Evolutionary conservation across 139 green algal species (phyloP).

Genomic region (Eudorina sp.): DNA sequence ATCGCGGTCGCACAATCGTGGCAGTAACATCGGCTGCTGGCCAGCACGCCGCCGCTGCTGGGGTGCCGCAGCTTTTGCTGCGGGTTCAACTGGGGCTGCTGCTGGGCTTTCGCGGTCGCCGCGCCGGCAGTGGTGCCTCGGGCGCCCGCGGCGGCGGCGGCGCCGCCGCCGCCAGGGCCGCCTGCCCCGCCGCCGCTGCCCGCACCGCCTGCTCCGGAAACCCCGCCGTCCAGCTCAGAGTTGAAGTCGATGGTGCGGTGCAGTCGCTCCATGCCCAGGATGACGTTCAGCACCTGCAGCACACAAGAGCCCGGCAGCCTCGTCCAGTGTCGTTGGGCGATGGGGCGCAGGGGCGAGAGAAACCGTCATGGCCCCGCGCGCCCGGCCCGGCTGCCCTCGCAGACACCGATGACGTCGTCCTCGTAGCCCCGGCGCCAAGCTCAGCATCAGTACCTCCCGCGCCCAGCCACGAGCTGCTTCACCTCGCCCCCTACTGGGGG

Average conservation of each 20-base stretch:
- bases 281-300: constrained; percentile 83
- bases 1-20: constrained; percentile 10
- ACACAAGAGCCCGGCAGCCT: too few species aligned
- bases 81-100: background rate
- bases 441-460: too few species aligned
- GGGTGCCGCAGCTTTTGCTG: background rate
- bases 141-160: background rate
- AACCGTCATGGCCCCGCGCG: too few species aligned
- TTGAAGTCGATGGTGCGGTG: constrained; percentile 70
- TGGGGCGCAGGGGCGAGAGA: background rate
- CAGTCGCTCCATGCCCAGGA: constrained; percentile 87
- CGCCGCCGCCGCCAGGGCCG: background rate
- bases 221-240: constrained; percentile 28
- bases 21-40: constrained; percentile 35
- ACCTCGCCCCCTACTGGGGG: too few species aligned
- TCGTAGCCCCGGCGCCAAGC: too few species aligned
- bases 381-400: too few species aligned
- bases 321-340: too few species aligned
- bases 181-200: background rate
- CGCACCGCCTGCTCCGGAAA: background rate
- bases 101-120: background rate
- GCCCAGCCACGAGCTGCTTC: too few species aligned
- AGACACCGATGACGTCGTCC: too few species aligned
- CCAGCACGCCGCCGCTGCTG: background rate
- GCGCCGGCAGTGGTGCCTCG: too few species aligned